Conservation (phyloP, 352 stramenopile species). For the Phytophthora sp. region DNA sequence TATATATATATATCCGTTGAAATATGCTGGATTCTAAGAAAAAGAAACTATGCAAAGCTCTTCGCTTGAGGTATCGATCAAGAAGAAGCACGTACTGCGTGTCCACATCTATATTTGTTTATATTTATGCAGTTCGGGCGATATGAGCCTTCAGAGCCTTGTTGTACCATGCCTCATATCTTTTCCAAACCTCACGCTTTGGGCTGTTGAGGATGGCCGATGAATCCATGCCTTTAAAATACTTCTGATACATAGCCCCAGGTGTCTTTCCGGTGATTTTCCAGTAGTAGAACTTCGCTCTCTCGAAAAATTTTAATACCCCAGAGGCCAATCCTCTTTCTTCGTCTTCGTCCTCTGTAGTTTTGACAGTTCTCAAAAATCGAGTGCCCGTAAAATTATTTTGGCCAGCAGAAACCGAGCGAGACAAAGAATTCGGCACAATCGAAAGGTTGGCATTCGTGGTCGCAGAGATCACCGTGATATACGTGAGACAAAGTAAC, state of each 20-base stretch:
- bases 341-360: no score
- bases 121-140: background rate
- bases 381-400: no score
- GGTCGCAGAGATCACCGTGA: no score
- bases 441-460: no score
- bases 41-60: no score
- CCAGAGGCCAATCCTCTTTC: background rate
- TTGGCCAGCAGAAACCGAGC: no score
- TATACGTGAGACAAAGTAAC: no score
- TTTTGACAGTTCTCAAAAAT: no score
- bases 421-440: no score
- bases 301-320: background rate
- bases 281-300: background rate
- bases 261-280: background rate
- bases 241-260: background rate
- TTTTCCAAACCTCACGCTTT: background rate
- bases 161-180: background rate
- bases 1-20: no score
- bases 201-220: background rate
- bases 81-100: background rate
- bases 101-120: background rate
- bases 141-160: background rate
- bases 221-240: background rate
- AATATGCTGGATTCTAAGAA: no score
- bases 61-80: background rate